These are phyloP conservation scores for Wickerhamomyces pijperi DNA, from an alignment of 805 yeast species.

Conservation along the genomic window DNA sequence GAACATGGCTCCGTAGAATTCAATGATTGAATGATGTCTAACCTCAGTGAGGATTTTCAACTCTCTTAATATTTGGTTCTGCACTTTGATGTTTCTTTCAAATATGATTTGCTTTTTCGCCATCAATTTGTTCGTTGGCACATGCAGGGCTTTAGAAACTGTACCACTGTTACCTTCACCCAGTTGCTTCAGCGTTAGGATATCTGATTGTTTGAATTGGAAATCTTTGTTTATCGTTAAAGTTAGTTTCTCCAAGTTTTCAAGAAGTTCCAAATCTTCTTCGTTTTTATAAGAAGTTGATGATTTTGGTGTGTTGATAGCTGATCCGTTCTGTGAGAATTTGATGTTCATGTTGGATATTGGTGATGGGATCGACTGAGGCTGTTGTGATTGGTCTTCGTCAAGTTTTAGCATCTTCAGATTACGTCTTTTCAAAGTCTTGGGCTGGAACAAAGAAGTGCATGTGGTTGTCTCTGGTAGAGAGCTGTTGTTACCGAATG, in stretches of 20 bases:
- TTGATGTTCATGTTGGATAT: background rate
- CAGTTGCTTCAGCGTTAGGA: slow-evolving; percentile 61
- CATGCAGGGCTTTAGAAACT: slow-evolving; percentile 78
- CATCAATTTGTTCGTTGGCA: slow-evolving; percentile 80
- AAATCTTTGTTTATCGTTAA: slow-evolving; percentile 43
- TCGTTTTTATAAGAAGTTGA: slow-evolving; percentile 14
- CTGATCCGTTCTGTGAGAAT: slow-evolving; percentile 3
- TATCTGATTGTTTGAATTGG: slow-evolving; percentile 49
- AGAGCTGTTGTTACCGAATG: background rate
- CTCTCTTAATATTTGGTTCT: slow-evolving; percentile 80
- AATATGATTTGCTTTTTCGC: slow-evolving; percentile 84
- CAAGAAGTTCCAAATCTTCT: slow-evolving; percentile 24
- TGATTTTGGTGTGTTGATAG: slow-evolving; percentile 13
- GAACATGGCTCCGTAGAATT: slow-evolving; percentile 84
- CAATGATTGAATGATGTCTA: slow-evolving; percentile 69
- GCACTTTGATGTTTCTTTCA: slow-evolving; percentile 69
- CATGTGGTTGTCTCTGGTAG: slow-evolving; percentile 1
- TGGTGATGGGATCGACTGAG: slow-evolving; percentile 1
- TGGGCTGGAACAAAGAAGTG: slow-evolving; percentile 23
- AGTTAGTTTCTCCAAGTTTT: slow-evolving; percentile 36
- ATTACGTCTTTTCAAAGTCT: slow-evolving; percentile 45
- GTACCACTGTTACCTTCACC: slow-evolving; percentile 95
- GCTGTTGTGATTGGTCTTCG: slow-evolving; percentile 3
- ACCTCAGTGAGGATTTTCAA: slow-evolving; percentile 87
- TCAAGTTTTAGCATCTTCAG: slow-evolving; percentile 42